A percentile compares a stretch with the other conserved stretches of the same genome.
phyloP scores from a whole-genome alignment of 192 early-diverging fungal species.

The Coemansia sp. region DNA sequence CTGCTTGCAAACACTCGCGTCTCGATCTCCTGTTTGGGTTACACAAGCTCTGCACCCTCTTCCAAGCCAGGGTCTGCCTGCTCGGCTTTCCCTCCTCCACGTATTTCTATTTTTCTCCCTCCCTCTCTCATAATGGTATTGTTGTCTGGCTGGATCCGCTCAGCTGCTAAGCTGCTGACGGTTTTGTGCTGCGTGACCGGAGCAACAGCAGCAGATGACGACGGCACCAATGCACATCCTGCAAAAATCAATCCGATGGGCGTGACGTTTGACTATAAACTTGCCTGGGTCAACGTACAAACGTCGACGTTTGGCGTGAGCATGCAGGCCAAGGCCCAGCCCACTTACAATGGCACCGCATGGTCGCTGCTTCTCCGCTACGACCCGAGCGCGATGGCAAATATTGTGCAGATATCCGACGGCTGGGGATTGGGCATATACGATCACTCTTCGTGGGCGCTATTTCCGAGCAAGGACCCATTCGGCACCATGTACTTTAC shows the following conservation, averaged over 20 bases:
- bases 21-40: slow-evolving; percentile 1
- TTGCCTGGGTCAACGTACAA: slow-evolving; percentile 38
- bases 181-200: neutral
- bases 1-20: neutral
- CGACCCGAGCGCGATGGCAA: slow-evolving; percentile 22
- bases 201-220: neutral
- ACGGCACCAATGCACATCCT: neutral
- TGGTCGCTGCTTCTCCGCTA: slow-evolving; percentile 47
- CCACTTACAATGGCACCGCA: slow-evolving; percentile 8
- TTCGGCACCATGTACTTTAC: slow-evolving; percentile 31
- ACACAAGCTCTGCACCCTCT: neutral
- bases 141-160: neutral
- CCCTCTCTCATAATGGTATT: neutral
- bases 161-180: neutral
- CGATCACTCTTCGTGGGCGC: slow-evolving; percentile 42
- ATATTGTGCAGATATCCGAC: slow-evolving; percentile 24
- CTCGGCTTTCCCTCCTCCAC: neutral
- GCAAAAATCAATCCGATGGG: slow-evolving; percentile 23
- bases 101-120: neutral
- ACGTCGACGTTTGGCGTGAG: slow-evolving; percentile 37
- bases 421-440: slow-evolving; percentile 41
- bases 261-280: slow-evolving; percentile 41
- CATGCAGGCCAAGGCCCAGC: slow-evolving; percentile 18
- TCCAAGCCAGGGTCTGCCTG: neutral
- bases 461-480: slow-evolving; percentile 21